Conservation (phyloP, 768 basidiomycete species). For the Russula vinacea region DNA sequence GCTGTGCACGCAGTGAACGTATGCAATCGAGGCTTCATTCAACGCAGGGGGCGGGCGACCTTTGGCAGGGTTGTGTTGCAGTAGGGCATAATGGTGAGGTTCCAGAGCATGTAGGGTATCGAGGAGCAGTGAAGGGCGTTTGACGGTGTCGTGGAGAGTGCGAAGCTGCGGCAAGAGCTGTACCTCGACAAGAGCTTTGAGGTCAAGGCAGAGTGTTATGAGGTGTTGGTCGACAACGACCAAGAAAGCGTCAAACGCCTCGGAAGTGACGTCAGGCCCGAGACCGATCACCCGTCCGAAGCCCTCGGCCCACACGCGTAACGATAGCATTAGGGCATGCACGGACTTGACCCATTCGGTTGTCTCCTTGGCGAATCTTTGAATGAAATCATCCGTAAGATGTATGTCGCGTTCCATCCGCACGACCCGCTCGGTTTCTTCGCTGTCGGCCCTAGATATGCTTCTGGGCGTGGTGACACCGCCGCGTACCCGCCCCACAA, state of each 20-base stretch:
- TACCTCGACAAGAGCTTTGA: constrained; percentile 53
- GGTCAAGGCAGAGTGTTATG: constrained; percentile 48
- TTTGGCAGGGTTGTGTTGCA: constrained; percentile 62
- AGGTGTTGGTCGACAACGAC: constrained; percentile 54
- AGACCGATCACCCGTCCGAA: constrained; percentile 33
- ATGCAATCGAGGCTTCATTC: constrained; percentile 70
- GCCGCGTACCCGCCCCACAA: constrained; percentile 55
- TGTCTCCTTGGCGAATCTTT: constrained; percentile 24
- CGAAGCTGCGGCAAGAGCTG: constrained; percentile 57
- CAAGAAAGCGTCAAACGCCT: constrained; percentile 46
- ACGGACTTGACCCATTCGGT: constrained; percentile 27
- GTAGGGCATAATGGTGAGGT: constrained; percentile 65
- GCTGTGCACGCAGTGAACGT: constrained; percentile 73
- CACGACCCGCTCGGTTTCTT: constrained; percentile 24
- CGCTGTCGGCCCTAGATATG: constrained; percentile 44
- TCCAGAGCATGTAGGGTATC: constrained; percentile 69
- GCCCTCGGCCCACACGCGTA: constrained; percentile 27
- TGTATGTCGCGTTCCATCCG: constrained; percentile 25
- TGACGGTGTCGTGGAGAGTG: constrained; percentile 55
- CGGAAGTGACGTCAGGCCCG: constrained; percentile 30
- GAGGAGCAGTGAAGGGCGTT: constrained; percentile 61
- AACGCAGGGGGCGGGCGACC: constrained; percentile 65
- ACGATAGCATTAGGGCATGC: constrained; percentile 5
- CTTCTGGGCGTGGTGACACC: constrained; percentile 54
- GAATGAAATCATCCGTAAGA: constrained; percentile 18